A percentile compares a stretch with the other conserved stretches of the same genome.
These are phyloP conservation scores for Monilinia fructigena DNA, from an alignment of 2,329 filamentous ascomycete species.

Conservation along the genomic window DNA sequence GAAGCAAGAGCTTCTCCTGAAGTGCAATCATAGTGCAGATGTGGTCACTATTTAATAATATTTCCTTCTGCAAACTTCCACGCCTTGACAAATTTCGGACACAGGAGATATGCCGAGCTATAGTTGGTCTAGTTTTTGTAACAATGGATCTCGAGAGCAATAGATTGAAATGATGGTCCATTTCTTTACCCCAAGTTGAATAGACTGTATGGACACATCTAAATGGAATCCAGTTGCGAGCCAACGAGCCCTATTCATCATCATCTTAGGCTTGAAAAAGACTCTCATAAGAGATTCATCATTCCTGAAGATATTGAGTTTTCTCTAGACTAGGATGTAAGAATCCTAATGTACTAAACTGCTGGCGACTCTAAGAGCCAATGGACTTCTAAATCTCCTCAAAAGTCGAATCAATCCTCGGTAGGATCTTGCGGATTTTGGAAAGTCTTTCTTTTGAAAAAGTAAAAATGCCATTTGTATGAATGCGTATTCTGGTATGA, in stretches of 20 bases:
- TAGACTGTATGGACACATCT: conserved; percentile 67
- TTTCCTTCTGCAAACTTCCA: conserved; percentile 64
- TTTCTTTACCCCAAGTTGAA: conserved; percentile 67
- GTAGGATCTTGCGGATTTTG: conserved; percentile 42
- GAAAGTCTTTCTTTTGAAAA: conserved; percentile 44
- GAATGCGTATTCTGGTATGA: conserved; percentile 42
- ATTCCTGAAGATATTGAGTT: too few relatives aligned
- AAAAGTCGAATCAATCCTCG: conserved; percentile 44
- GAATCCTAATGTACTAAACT: conserved; percentile 34
- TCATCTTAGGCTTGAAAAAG: conserved; percentile 53
- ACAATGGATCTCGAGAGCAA: conserved; percentile 67
- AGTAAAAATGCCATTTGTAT: conserved; percentile 48
- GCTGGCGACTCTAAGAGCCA: conserved; percentile 32
- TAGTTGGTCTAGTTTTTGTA: conserved; percentile 58
- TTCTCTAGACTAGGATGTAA: conserved; percentile 27
- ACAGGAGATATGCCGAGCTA: conserved; percentile 61
- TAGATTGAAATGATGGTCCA: conserved; percentile 80
- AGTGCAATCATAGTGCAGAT: conserved; percentile 59
- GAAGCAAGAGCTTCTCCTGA: conserved; percentile 55
- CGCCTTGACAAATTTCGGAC: conserved; percentile 62
- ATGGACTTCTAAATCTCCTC: conserved; percentile 38
- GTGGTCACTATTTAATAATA: conserved; percentile 56
- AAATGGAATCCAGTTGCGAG: conserved; percentile 78
- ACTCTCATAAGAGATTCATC: too few relatives aligned
- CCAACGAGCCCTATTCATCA: conserved; percentile 71